A percentile compares a stretch with the other conserved stretches of the same genome.
These are phyloP conservation scores for Tagetes patula DNA, from an alignment of 129 eudicot genomes.

Conservation along the genomic window DNA sequence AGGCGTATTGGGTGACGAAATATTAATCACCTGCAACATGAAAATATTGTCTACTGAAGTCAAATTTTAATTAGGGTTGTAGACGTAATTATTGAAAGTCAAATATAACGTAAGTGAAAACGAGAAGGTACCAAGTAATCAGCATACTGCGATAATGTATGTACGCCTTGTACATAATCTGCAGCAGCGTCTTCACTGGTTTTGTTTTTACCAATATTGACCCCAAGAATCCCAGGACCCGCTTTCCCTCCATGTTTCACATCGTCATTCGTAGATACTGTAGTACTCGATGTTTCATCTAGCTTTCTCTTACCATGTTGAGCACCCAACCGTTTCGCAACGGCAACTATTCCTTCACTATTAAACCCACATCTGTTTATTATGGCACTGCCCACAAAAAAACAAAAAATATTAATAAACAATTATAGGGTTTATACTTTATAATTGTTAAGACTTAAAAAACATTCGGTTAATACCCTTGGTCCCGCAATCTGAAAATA, in stretches of 20 bases:
- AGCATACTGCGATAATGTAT: slow-evolving; percentile 97
- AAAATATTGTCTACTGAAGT: background rate
- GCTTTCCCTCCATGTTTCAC: slow-evolving; percentile 96
- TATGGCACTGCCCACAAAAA: slow-evolving; percentile 64
- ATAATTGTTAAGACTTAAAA: background rate
- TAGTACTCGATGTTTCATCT: slow-evolving; percentile 74
- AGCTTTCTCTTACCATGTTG: slow-evolving; percentile 96
- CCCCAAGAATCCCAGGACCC: slow-evolving; percentile 99
- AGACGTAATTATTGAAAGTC: slow-evolving; percentile 3
- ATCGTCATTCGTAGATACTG: slow-evolving; percentile 61
- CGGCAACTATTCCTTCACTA: slow-evolving; percentile 95
- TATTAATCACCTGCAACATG: slow-evolving; percentile 66
- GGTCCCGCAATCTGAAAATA: slow-evolving; percentile 71
- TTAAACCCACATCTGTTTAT: slow-evolving; percentile 96
- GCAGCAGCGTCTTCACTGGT: slow-evolving; percentile 95
- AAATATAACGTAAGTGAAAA: background rate
- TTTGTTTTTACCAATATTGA: slow-evolving; percentile 92
- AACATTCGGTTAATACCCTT: slow-evolving; percentile 56
- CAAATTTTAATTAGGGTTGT: slow-evolving; percentile 3
- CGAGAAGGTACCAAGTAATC: slow-evolving; percentile 82
- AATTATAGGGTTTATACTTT: background rate
- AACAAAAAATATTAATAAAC: slow-evolving; percentile 1
- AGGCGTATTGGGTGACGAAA: slow-evolving; percentile 98
- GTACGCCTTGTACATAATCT: slow-evolving; percentile 99
- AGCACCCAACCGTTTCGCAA: slow-evolving; percentile 96